A percentile compares a stretch with the other conserved stretches of the same genome.
Conservation (phyloP, 306 rosid genomes). For the Pueraria montana region DNA sequence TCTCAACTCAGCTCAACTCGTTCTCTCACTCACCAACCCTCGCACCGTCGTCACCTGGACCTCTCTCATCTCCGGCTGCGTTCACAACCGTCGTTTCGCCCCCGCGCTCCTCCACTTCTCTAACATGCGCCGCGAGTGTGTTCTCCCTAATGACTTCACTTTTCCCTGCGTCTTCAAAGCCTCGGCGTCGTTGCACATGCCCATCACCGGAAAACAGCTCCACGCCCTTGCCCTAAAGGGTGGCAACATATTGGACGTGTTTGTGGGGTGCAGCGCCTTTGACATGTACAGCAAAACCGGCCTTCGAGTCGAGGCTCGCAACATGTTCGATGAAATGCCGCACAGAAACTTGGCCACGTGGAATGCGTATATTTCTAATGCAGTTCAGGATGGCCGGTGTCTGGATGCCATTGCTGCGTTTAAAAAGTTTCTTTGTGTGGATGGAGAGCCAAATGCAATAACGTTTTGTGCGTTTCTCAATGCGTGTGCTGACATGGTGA, state of each 20-base stretch:
- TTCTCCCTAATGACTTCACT: slow-evolving; percentile 89
- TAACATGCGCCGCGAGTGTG: slow-evolving; percentile 67
- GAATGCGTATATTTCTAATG: slow-evolving; percentile 88
- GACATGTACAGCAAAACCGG: slow-evolving; percentile 84
- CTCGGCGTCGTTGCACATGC: slow-evolving; percentile 61
- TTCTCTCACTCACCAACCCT: slow-evolving; percentile 64
- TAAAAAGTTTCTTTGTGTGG: slow-evolving; percentile 62
- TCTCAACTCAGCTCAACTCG: slow-evolving; percentile 67
- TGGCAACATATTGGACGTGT: slow-evolving; percentile 72
- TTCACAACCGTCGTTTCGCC: slow-evolving; percentile 66
- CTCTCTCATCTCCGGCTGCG: slow-evolving; percentile 85
- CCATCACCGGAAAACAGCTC: slow-evolving; percentile 67
- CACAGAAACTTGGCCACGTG: slow-evolving; percentile 71
- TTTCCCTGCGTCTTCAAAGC: slow-evolving; percentile 86
- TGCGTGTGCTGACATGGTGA: slow-evolving; percentile 69
- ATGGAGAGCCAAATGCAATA: slow-evolving; percentile 72
- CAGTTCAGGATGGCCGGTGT: slow-evolving; percentile 68
- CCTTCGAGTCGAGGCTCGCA: slow-evolving; percentile 62
- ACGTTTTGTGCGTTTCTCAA: slow-evolving; percentile 84
- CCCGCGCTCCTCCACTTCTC: slow-evolving; percentile 65
- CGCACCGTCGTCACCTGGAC: slow-evolving; percentile 92
- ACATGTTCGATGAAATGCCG: slow-evolving; percentile 87
- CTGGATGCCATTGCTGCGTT: slow-evolving; percentile 58
- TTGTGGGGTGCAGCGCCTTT: slow-evolving; percentile 86
- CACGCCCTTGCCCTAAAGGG: slow-evolving; percentile 78